phyloP scores from a whole-genome alignment of 768 basidiomycete genomes.

The Phaffia tasmanica region DNA sequence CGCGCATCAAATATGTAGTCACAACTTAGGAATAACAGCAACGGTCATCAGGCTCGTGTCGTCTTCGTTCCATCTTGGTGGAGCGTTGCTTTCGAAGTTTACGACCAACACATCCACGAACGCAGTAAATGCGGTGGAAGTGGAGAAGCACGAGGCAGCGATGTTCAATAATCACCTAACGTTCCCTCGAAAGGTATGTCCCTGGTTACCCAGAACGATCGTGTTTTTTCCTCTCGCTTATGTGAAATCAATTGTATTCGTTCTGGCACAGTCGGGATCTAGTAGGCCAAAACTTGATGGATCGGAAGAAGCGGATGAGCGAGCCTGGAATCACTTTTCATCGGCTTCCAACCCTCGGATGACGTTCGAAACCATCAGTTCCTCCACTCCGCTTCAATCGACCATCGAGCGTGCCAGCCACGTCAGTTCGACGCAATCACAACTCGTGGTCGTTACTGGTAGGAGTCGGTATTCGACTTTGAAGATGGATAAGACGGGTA shows the following conservation, averaged over 20 bases:
- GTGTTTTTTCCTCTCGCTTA: background rate
- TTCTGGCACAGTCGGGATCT: background rate
- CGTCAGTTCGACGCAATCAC: constrained; percentile 34
- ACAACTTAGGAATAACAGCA: constrained; percentile 52
- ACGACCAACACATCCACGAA: background rate
- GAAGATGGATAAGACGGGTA: constrained; percentile 38
- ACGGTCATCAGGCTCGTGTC: constrained; percentile 51
- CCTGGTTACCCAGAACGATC: background rate
- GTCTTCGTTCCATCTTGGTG: background rate
- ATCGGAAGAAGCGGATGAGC: constrained; percentile 73
- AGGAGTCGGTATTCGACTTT: constrained; percentile 43
- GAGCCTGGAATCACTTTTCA: constrained; percentile 57
- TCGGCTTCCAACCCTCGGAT: constrained; percentile 52
- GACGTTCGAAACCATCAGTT: constrained; percentile 45
- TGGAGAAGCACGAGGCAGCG: constrained; percentile 19
- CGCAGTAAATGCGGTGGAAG: background rate
- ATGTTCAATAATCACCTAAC: constrained; percentile 11
- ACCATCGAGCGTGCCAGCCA: constrained; percentile 53
- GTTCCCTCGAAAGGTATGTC: constrained; percentile 1
- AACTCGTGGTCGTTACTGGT: constrained; percentile 55
- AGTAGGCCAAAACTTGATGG: constrained; percentile 52
- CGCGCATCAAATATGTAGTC: constrained; percentile 66
- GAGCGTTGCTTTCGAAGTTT: background rate
- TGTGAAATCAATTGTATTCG: background rate
- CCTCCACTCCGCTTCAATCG: constrained; percentile 35